These are phyloP conservation scores for Ampelomyces quisqualis DNA, from an alignment of 2,329 filamentous ascomycete genomes.

Conservation along the genomic window DNA sequence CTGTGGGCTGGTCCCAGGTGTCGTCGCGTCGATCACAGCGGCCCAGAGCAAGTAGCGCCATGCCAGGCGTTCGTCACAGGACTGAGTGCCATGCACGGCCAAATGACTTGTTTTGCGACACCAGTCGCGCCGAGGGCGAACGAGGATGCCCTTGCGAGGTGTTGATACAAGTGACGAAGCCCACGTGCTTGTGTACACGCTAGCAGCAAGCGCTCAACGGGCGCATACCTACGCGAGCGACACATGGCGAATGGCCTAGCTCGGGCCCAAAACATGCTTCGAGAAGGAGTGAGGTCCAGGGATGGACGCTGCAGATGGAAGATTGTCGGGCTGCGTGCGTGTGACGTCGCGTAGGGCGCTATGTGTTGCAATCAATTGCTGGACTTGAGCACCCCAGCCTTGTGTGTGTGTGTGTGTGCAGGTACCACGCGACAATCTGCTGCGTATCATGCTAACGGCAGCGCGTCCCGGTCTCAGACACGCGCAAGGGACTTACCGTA, in stretches of 20 bases:
- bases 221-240: too few relatives aligned
- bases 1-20: conserved; percentile 7
- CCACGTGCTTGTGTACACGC: conserved; percentile 8
- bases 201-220: conserved; percentile 16
- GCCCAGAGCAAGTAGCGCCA: conserved; percentile 3
- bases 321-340: conserved; percentile 2
- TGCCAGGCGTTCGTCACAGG: conserved; percentile 6
- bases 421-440: conserved; percentile 2
- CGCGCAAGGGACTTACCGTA: neutral
- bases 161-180: conserved; percentile 2
- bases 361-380: conserved; percentile 7
- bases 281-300: conserved; percentile 19
- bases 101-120: conserved; percentile 7
- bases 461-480: neutral
- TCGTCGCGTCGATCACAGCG: conserved; percentile 10
- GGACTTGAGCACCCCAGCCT: conserved; percentile 1
- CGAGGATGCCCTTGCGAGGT: conserved; percentile 12
- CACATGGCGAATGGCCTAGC: conserved; percentile 16
- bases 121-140: neutral
- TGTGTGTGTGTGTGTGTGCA: neutral
- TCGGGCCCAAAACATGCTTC: conserved; percentile 24
- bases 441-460: conserved; percentile 3
- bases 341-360: conserved; percentile 21
- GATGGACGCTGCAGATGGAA: conserved; percentile 20
- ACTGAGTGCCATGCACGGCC: conserved; percentile 4